Conservation (phyloP, 73 alveolate genomes). For the Tetrahymena thermophila region DNA sequence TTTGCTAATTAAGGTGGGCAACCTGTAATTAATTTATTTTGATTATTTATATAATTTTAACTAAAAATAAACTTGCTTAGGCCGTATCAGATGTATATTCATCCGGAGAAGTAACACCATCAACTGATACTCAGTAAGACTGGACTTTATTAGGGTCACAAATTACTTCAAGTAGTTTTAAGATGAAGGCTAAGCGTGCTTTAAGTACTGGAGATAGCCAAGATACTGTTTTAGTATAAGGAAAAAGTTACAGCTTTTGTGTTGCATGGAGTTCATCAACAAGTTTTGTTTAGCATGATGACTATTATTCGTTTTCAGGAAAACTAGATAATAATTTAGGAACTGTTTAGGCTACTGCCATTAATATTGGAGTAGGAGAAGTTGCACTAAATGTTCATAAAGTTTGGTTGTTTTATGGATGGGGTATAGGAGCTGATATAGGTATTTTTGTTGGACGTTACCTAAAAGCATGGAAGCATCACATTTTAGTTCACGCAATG, state of each 20-base stretch:
- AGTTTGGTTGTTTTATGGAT: slow-evolving; percentile 4
- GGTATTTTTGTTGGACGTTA: slow-evolving; percentile 25
- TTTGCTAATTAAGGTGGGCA: neutral
- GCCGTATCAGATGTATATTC: neutral
- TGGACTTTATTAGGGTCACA: neutral
- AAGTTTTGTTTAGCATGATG: neutral
- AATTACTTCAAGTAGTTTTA: neutral
- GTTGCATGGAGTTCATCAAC: neutral
- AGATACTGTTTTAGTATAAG: neutral
- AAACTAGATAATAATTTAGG: neutral
- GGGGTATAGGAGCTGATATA: slow-evolving; percentile 40
- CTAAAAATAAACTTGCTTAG: neutral
- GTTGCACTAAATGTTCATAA: slow-evolving; percentile 9
- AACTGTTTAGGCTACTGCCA: neutral
- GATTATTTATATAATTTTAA: neutral
- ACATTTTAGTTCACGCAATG: slow-evolving; percentile 6
- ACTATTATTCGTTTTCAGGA: neutral
- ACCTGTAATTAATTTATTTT: neutral
- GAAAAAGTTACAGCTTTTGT: neutral
- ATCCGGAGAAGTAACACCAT: neutral
- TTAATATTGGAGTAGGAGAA: neutral
- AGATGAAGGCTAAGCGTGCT: neutral
- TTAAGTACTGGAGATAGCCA: neutral
- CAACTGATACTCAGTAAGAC: neutral
- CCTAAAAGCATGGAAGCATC: slow-evolving; percentile 4